Evolutionary conservation across 306 rosid genomes (phyloP).

Genomic region (Acacia confusa): DNA sequence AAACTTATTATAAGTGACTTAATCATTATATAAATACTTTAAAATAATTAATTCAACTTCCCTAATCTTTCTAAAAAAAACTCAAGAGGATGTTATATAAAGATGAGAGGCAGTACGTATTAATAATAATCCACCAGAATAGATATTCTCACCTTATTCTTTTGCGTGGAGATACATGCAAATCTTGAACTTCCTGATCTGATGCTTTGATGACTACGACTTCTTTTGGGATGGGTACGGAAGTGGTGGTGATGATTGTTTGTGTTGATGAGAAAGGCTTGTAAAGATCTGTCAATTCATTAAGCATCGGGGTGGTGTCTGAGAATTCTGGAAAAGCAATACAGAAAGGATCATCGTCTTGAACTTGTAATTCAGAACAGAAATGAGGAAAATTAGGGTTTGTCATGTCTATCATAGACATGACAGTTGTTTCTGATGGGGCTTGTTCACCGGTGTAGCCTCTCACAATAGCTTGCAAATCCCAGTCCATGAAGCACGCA

Average conservation of each 20-base stretch:
- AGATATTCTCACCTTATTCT: conserved; percentile 44
- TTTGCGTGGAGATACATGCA: conserved; percentile 38
- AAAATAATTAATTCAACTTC: no score
- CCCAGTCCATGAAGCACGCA: conserved; percentile 70
- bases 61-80: no score
- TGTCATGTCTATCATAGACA: conserved; percentile 20
- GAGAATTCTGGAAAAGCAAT: conserved; percentile 45
- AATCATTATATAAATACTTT: no score
- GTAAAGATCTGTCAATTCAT: conserved; percentile 62
- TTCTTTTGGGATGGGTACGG: conserved; percentile 48
- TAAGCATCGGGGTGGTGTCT: conserved; percentile 44
- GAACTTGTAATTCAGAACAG: conserved; percentile 37
- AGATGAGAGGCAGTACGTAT: no score
- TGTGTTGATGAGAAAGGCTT: conserved; percentile 61
- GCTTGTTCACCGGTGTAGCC: conserved; percentile 45
- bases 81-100: no score
- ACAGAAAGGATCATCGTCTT: conserved; percentile 27
- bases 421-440: not conserved
- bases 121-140: not conserved
- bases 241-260: conserved; percentile 23
- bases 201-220: conserved; percentile 31
- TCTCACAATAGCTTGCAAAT: conserved; percentile 77
- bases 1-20: no score
- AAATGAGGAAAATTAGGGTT: conserved; percentile 26
- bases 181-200: conserved; percentile 30